Conservation (phyloP, 805 yeast genomes). For the Ogataea trehaloabstinens region DNA sequence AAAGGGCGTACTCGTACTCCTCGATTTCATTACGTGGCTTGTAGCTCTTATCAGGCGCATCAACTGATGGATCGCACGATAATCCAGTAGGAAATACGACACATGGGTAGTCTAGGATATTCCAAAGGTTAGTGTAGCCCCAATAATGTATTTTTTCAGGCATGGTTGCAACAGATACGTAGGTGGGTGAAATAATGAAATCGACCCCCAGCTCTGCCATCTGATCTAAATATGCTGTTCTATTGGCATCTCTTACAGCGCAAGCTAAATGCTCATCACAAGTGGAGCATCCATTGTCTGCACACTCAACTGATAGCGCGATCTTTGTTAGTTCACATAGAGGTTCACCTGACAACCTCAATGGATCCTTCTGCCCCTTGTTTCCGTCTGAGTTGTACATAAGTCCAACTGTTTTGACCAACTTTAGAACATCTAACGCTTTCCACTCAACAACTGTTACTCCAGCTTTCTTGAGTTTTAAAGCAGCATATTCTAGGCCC, state of each 20-base stretch:
- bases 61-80: slow-evolving; percentile 37
- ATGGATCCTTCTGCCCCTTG: slow-evolving; percentile 41
- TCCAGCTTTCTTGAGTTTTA: slow-evolving; percentile 53
- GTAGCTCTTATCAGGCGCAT: slow-evolving; percentile 15
- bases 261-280: slow-evolving; percentile 48
- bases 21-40: slow-evolving; percentile 25
- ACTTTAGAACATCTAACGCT: slow-evolving; percentile 51
- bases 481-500: slow-evolving; percentile 46
- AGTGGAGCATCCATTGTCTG: slow-evolving; percentile 42
- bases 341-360: slow-evolving; percentile 67
- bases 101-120: slow-evolving; percentile 63
- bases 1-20: slow-evolving; percentile 31
- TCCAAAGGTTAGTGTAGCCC: slow-evolving; percentile 73
- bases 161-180: slow-evolving; percentile 63
- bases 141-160: slow-evolving; percentile 61
- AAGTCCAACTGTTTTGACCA: slow-evolving; percentile 50
- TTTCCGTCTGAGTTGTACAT: slow-evolving; percentile 66
- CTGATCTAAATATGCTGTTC: slow-evolving; percentile 47
- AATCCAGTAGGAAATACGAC: slow-evolving; percentile 59
- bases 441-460: slow-evolving; percentile 51
- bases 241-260: slow-evolving; percentile 47
- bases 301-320: slow-evolving; percentile 53
- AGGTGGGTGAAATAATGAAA: slow-evolving; percentile 59
- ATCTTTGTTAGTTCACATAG: slow-evolving; percentile 52
- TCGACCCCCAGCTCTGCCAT: slow-evolving; percentile 54